Evolutionary conservation across 768 basidiomycete species (phyloP), one percentile per base, ranked within the genome.

Genomic region (Panaeolus papilionaceus): DNA sequence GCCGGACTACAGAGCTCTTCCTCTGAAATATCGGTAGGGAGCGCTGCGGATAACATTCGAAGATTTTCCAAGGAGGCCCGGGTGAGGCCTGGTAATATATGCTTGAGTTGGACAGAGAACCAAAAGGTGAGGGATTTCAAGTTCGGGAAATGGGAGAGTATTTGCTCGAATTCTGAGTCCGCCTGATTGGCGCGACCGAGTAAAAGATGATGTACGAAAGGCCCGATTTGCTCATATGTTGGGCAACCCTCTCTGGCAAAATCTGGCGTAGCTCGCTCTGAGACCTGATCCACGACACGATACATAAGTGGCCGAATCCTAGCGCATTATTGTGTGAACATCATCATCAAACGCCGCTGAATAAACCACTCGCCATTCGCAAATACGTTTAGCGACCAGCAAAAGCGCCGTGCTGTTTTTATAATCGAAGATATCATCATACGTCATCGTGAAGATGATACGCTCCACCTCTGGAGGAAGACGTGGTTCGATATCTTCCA

Each of bases 401-500:
- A 14, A n/a, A 2, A 58, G 20, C 4, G 26, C 12, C 3, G n/a
- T 28, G 18, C 33, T 33, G 2, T 2, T n/a, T 28, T 54, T 33
- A 16, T 28, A 14, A 54, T 54, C 51, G 5, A 14, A 7, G 26
- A 6, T 23, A 23, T 23, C 23, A 23, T 23, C 23, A 23, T 23
- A 23, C 23, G 54, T 33, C 10, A 23, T 9, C 2, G 28, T 58
- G 10, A 58, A 58, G 11, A 58, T 58, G 3, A 33, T 4, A 4
- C 16, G 54, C 16, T 58, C 54, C 20, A 58, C 10, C 28, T 58
- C 54, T 28, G 54, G 54, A 28, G 54, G 54, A 33, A 58, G 54
- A 37, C 28, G 14, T 12, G 28, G 54, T 12, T 28, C 26, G 4
- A 16, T 1, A 2, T 33, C 28, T 28, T 6, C 12, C 33, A 7